phyloP scores from a whole-genome alignment of 2,329 filamentous ascomycete genomes.

The Neonectria magnoliae region DNA sequence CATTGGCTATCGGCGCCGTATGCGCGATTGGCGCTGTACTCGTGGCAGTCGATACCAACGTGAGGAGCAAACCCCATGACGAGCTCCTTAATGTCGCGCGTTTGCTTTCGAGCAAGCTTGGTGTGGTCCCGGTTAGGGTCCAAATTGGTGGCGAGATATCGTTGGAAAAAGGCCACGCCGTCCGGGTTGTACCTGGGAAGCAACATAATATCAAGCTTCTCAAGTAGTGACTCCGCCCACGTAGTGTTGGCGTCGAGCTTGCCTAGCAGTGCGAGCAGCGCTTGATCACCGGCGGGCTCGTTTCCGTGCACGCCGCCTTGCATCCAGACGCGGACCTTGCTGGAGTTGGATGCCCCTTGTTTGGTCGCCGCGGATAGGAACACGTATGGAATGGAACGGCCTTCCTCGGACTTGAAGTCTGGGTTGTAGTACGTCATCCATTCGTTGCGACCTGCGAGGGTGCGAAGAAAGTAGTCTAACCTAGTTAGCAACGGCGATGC shows the following conservation, averaged over 20 bases:
- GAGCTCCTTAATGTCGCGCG: slow-evolving; percentile 39
- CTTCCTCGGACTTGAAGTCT: slow-evolving; percentile 35
- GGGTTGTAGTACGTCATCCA: slow-evolving; percentile 40
- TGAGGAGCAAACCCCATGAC: slow-evolving; percentile 39
- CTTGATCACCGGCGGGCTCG: slow-evolving; percentile 42
- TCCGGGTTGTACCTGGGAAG: slow-evolving; percentile 45
- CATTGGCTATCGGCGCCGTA: slow-evolving; percentile 39
- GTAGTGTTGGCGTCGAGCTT: slow-evolving; percentile 42
- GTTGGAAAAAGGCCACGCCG: slow-evolving; percentile 43
- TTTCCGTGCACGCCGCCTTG: slow-evolving; percentile 45
- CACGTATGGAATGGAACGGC: slow-evolving; percentile 37
- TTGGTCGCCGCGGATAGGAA: slow-evolving; percentile 24
- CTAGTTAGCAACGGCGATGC: slow-evolving; percentile 2
- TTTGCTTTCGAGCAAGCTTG: slow-evolving; percentile 39
- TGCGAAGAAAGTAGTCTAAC: slow-evolving; percentile 35
- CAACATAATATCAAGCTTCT: slow-evolving; percentile 43
- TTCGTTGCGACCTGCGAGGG: slow-evolving; percentile 32
- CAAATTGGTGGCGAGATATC: slow-evolving; percentile 39
- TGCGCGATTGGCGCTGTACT: slow-evolving; percentile 39
- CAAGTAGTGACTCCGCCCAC: slow-evolving; percentile 38
- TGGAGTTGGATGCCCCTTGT: slow-evolving; percentile 25
- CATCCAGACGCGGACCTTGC: slow-evolving; percentile 41
- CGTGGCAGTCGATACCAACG: slow-evolving; percentile 41
- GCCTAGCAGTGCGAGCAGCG: slow-evolving; percentile 39
- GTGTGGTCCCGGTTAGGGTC: slow-evolving; percentile 45